Evolutionary conservation across 148 eudicot species (phyloP), one percentile per base, ranked within the genome.

Genomic region (Rhododendron vialii): DNA sequence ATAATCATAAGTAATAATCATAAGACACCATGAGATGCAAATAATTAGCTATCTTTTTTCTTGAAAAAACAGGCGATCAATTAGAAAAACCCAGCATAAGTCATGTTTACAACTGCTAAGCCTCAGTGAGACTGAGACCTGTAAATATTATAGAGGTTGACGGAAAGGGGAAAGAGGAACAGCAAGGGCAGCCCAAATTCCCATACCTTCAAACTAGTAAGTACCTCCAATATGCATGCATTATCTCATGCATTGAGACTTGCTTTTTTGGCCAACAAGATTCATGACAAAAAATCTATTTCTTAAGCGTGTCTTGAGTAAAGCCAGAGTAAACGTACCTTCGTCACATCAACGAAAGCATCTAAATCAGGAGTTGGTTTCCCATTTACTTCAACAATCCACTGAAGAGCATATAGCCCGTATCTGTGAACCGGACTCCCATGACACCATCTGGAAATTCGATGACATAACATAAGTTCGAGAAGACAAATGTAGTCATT

Each of bases 351-450:
- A 84, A 95, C 94, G 86, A 95, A 95, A 82, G 98, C 92, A 89
- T 97, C 98, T 86, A 97, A 86, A 90, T 94, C 89, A 51, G 99
- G 98, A 47, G 98, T 97, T 83, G 93, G 96, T 88, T 94, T 93
- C 57, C 99, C 98, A 84, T 97, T 97, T 61, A 97, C 95, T 91
- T 95, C 98, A 55, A 97, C 94, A 74, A 97, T 97, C 99, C 99
- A 97, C 84, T 94, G 98, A 88, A 94, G 98, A 89, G 96, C 95
- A 93, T 94, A 93, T 30, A 97, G 86, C 84, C 98, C 98, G 86
- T 97, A 97, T 90, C 98, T 91, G 84, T 95, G 93, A 3, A 75
- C 98, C 18, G 99, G 98, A 89, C 98, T 97, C 85, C 99, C 99
- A 91, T 92, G 96, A 86, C 94, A 95, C 96, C 98, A 92, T 91